Evolutionary conservation across 2,329 filamentous ascomycete species (phyloP).

Genomic region (Aspergillus clavatus): DNA sequence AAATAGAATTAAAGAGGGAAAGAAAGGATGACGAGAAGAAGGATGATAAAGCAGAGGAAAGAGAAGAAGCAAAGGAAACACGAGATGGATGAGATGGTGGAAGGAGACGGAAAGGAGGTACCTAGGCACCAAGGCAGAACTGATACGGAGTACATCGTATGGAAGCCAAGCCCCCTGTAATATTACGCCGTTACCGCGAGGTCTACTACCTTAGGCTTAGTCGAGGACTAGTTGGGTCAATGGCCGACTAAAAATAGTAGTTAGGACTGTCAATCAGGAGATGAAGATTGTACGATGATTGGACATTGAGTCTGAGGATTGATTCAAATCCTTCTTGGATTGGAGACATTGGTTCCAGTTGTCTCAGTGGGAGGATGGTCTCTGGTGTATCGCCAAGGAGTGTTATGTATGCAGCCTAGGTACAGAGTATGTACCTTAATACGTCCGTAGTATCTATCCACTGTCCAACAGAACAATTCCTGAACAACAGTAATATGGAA

Average conservation of each 20-base stretch:
- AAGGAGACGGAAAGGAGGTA: conserved; percentile 7
- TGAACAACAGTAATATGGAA: background rate
- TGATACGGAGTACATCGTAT: background rate
- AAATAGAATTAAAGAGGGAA: conserved; percentile 5
- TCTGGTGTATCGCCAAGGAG: background rate
- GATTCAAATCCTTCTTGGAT: background rate
- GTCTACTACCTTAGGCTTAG: too few species aligned
- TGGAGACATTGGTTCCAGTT: background rate
- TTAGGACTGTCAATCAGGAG: background rate
- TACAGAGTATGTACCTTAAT: too few species aligned
- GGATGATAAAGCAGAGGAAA: conserved; percentile 4
- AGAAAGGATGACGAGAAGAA: conserved; percentile 5
- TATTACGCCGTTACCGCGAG: background rate
- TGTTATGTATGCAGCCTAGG: background rate
- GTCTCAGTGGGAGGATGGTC: background rate
- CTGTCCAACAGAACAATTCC: too few species aligned
- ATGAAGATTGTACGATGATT: background rate
- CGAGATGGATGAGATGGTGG: conserved; percentile 11
- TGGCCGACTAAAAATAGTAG: background rate
- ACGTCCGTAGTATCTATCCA: too few species aligned
- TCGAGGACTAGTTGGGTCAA: too few species aligned
- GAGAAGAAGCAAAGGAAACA: conserved; percentile 7
- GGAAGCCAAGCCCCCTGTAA: background rate
- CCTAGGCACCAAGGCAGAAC: conserved; percentile 2
- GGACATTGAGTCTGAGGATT: background rate